Evolutionary conservation across 2,329 filamentous ascomycete species (phyloP), one percentile per base, ranked within the genome.

Genomic region (Ilyonectria robusta): DNA sequence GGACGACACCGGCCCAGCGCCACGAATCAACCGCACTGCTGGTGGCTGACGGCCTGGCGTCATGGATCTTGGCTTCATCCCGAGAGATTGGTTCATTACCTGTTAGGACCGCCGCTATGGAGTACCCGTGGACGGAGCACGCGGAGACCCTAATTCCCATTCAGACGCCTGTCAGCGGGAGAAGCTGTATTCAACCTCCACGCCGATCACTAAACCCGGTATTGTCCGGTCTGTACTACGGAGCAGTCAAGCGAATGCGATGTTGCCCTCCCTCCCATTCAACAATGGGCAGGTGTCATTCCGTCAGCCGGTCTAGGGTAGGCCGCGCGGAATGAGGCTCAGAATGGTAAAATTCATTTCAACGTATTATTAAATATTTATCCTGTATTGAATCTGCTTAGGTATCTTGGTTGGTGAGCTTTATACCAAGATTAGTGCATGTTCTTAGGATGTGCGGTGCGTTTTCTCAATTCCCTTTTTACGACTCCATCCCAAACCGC

Each of bases 41-140:
- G 19, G 44, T 35, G n/a, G 50, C n/a, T 42, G 48, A 29, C 9
- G 10, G 17, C 15, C 7, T 13, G 47, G 21, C 23, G 48, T 19
- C 47, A n/a, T 50, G 48, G 2, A 15, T 29, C n/a, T 19, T 33
- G 26, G 48, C 10, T 19, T 33, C 29, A 51, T 51, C 29, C 48
- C 48, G 48, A 33, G 48, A 51, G 48, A 51, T 51, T 51, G 48
- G 48, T 13, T 33, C 48, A 51, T 51, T 51, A 33, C n/a, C 40
- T n/a, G 40, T n/a, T 17, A 42, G 15, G n/a, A n/a, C 15, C 31
- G 31, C 2, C 31, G 8, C 31, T 33, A 11, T 11, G 8, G 31
- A 33, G 31, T 33, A 33, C 26, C 26, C 4, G 26, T 26, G 26
- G 26, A 26, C 26, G 26, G 26, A 26, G 4, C 26, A 26, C 26